These are phyloP conservation scores for Candida taoyuanica DNA, from an alignment of 805 yeast genomes.

Conservation along the genomic window DNA sequence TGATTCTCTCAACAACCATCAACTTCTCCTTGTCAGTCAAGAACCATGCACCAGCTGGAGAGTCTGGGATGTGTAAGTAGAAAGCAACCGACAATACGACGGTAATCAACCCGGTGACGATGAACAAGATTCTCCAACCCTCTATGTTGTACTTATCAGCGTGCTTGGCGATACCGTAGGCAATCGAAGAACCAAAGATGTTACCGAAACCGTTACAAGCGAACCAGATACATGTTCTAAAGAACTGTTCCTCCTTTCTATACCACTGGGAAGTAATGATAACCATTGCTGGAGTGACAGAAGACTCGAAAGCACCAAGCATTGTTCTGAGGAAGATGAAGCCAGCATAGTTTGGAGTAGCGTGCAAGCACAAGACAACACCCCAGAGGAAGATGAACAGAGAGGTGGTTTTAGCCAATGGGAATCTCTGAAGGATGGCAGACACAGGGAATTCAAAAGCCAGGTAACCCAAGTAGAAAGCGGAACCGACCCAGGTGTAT, in stretches of 20 bases:
- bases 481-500: background rate
- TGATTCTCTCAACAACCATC: constrained; percentile 47
- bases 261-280: background rate
- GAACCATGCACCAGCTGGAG: constrained; percentile 47
- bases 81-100: constrained; percentile 44
- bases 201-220: background rate
- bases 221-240: background rate
- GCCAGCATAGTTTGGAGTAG: constrained; percentile 22
- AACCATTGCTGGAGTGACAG: background rate
- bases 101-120: constrained; percentile 58
- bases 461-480: background rate
- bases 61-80: constrained; percentile 48
- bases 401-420: background rate
- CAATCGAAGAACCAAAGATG: background rate
- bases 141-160: constrained; percentile 34
- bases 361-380: background rate
- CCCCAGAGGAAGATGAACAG: background rate
- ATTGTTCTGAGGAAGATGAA: constrained; percentile 43
- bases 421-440: background rate
- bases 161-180: constrained; percentile 45
- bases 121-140: constrained; percentile 58
- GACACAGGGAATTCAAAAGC: background rate
- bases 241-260: background rate
- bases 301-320: constrained; percentile 2
- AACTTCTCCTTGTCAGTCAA: constrained; percentile 42